phyloP scores from a whole-genome alignment of 129 eudicot species.

The Logfia minima region DNA sequence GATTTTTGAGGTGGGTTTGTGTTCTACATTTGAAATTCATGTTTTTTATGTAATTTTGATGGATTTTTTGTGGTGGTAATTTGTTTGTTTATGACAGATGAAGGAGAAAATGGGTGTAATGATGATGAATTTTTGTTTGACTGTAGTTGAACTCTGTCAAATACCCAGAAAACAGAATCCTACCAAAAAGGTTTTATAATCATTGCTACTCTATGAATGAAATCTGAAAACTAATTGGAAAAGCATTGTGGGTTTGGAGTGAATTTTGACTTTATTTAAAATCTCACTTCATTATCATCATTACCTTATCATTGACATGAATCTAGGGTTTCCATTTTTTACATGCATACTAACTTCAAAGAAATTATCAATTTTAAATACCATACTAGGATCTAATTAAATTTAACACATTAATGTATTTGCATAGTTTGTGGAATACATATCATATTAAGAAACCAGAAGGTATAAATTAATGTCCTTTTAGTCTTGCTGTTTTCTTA shows the following conservation, averaged over 20 bases:
- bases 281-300: conserved; percentile 19
- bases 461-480: not conserved
- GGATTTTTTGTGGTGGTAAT: not conserved
- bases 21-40: not conserved
- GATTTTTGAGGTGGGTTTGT: conserved; percentile 11
- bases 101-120: conserved; percentile 21
- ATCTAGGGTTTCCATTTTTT: conserved; percentile 36
- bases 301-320: conserved; percentile 35
- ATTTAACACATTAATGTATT: not conserved
- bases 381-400: conserved; percentile 1
- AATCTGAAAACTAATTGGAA: conserved; percentile 34
- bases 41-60: not conserved
- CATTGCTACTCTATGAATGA: conserved; percentile 32
- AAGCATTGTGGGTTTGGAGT: conserved; percentile 26
- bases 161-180: conserved; percentile 30
- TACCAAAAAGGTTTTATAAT: conserved; percentile 39
- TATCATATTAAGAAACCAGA: conserved; percentile 11
- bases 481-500: not conserved
- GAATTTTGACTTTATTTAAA: conserved; percentile 13
- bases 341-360: conserved; percentile 20
- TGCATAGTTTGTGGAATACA: not conserved
- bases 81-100: conserved; percentile 17
- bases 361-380: not conserved
- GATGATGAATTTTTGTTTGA: conserved; percentile 28
- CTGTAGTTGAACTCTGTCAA: conserved; percentile 37